A percentile compares a stretch with the other conserved stretches of the same genome.
phyloP scores from a whole-genome alignment of 2,329 filamentous ascomycete species.

The Phialophora expanda region DNA sequence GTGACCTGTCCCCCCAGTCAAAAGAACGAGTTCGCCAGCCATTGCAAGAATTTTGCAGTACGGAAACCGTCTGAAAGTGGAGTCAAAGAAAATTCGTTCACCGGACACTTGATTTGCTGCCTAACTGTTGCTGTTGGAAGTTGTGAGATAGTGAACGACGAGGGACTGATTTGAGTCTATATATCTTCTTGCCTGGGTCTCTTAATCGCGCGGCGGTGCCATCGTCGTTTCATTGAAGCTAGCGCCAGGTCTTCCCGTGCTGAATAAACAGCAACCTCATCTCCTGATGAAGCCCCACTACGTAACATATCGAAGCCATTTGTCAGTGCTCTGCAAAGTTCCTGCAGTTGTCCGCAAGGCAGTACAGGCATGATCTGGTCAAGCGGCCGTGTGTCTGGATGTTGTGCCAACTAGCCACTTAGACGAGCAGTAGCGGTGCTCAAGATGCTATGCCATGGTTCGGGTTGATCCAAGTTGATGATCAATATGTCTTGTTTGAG shows the following conservation, averaged over 20 bases:
- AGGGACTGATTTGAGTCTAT: background rate
- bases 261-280: background rate
- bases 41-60: slow-evolving; percentile 7
- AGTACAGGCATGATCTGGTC: background rate
- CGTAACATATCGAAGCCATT: slow-evolving; percentile 8
- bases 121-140: background rate
- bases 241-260: background rate
- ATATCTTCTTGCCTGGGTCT: background rate
- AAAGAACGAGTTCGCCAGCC: slow-evolving; percentile 31
- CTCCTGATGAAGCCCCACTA: background rate
- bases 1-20: slow-evolving; percentile 39
- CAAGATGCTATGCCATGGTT: background rate
- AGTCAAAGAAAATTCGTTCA: background rate
- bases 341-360: background rate
- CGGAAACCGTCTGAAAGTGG: background rate
- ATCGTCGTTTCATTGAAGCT: background rate
- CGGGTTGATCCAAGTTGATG: slow-evolving; percentile 9
- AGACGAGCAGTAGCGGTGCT: background rate
- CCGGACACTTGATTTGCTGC: background rate
- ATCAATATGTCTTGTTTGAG: slow-evolving; percentile 1
- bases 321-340: slow-evolving; percentile 6
- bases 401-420: background rate
- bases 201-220: background rate
- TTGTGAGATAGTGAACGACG: background rate
- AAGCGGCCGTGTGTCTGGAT: background rate